Evolutionary conservation across 352 stramenopile species (phyloP).

Genomic region (Globisporangium irregulare): DNA sequence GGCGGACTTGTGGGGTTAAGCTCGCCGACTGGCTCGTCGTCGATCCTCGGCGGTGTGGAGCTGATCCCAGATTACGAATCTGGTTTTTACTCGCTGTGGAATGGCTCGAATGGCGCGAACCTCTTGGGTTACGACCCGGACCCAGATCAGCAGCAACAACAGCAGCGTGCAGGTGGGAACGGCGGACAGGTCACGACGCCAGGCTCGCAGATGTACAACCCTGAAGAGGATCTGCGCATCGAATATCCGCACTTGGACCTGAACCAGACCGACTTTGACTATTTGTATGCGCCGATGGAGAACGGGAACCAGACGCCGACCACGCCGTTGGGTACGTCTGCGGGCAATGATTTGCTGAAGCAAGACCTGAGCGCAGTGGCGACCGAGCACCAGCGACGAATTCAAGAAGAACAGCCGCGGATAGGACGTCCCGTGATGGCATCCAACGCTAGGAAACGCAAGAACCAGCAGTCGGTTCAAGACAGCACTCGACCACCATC

Average conservation of each 20-base stretch:
- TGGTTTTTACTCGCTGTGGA: slow-evolving; percentile 72
- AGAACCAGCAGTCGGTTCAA: slow-evolving; percentile 16
- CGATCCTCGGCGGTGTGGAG: slow-evolving; percentile 55
- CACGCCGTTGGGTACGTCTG: slow-evolving; percentile 34
- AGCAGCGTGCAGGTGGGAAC: not conserved
- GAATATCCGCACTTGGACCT: slow-evolving; percentile 66
- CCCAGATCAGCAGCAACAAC: slow-evolving; percentile 23
- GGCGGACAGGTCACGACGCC: slow-evolving; percentile 2
- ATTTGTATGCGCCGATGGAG: slow-evolving; percentile 64
- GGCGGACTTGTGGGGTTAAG: slow-evolving; percentile 15
- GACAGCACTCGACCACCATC: not conserved
- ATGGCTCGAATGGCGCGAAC: slow-evolving; percentile 29
- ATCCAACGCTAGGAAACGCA: slow-evolving; percentile 38
- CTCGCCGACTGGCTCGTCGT: slow-evolving; percentile 29
- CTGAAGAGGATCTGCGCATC: slow-evolving; percentile 72
- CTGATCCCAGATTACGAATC: slow-evolving; percentile 72
- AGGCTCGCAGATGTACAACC: slow-evolving; percentile 30
- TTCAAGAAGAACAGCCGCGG: slow-evolving; percentile 18
- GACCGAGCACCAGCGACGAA: slow-evolving; percentile 8
- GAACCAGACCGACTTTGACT: slow-evolving; percentile 73
- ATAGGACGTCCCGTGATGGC: slow-evolving; percentile 38
- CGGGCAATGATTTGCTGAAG: slow-evolving; percentile 28
- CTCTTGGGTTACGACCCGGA: slow-evolving; percentile 58
- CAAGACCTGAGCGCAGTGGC: slow-evolving; percentile 7
- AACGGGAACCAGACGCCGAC: slow-evolving; percentile 38